These are phyloP conservation scores for Mycena venus DNA, from an alignment of 768 basidiomycete genomes.

Conservation along the genomic window DNA sequence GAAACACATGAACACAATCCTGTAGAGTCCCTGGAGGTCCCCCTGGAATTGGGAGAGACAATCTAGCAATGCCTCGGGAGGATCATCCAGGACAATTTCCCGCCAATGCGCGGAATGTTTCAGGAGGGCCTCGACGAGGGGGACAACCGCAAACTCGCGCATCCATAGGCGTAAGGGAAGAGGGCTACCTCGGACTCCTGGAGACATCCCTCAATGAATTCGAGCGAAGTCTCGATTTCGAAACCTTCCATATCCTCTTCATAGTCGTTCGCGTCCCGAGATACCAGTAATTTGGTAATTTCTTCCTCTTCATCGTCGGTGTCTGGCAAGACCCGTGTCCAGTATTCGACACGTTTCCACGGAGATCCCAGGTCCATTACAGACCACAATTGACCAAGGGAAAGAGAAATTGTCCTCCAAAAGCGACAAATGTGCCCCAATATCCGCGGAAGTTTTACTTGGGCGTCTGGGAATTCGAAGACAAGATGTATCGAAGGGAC, in stretches of 20 bases:
- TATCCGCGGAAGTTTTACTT: background rate
- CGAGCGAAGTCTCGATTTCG: background rate
- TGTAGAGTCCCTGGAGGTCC: background rate
- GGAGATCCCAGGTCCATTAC: background rate
- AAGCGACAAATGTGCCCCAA: constrained; percentile 9
- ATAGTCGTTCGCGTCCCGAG: too few species aligned
- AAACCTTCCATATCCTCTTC: background rate
- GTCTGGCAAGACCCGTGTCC: background rate
- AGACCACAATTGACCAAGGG: background rate
- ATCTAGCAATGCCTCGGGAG: background rate
- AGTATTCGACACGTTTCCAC: background rate
- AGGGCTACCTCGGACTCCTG: background rate
- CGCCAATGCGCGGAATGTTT: background rate
- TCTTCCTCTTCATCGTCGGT: background rate
- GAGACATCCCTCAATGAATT: background rate
- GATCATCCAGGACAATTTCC: background rate
- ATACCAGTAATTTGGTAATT: too few species aligned
- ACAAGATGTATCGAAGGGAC: background rate
- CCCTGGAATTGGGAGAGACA: background rate
- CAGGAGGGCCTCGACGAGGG: background rate
- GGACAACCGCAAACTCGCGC: background rate
- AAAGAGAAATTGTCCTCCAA: constrained; percentile 2
- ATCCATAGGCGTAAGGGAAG: constrained; percentile 6
- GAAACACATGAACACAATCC: background rate
- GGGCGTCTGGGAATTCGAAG: background rate